Evolutionary conservation across 176 grass and related monocot genomes (phyloP), one percentile per base, ranked within the genome.

Genomic region (Bromus sterilis): DNA sequence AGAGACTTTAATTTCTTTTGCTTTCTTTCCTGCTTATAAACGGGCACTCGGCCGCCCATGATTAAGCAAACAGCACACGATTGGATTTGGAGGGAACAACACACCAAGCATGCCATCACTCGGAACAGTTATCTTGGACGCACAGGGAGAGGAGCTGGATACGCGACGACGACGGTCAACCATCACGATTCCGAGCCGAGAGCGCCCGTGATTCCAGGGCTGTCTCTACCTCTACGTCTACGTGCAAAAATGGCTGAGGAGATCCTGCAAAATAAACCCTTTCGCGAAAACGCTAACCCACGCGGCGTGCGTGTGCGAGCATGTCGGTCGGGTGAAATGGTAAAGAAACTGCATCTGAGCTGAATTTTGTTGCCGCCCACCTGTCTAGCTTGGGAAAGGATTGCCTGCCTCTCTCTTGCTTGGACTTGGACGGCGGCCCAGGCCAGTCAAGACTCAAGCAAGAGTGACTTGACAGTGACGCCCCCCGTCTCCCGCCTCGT

Each of bases 291-390:
- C 53, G n/a, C 18, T 18, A 70, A 11, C 35, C 43, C 74, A 75
- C 70, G 77, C 34, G 84, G 67, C 76, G 33, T 21, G 15, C 63
- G 37, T 16, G 64, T 30, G 15, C 29, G 11, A 18, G 78, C 14
- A 69, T 76, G 85, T 87, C 85, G 78, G 78, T 76, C 78, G 16
- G 15, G 14, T 6, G 25, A 36, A 34, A 46, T 2, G 23, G 73
- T 23, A 24, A 15, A 39, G 73, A 43, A 77, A 75, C 12, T 6
- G 44, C 43, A 46, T 16, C 9, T 2, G 1, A 66, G 46, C 36
- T 9, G 34, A 10, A 36, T 48, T 26, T 10, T 3, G 18, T 59
- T 44, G 71, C 43, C 69, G 56, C 9, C 80, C 82, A n/a, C 61
- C 48, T 23, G 30, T 4, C 49, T 11, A 29, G 11, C 10, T 39